Percentiles rank a stretch among this genome's conserved stretches.
phyloP scores from a whole-genome alignment of 2,329 filamentous ascomycete species.

The Epichloe typhina region DNA sequence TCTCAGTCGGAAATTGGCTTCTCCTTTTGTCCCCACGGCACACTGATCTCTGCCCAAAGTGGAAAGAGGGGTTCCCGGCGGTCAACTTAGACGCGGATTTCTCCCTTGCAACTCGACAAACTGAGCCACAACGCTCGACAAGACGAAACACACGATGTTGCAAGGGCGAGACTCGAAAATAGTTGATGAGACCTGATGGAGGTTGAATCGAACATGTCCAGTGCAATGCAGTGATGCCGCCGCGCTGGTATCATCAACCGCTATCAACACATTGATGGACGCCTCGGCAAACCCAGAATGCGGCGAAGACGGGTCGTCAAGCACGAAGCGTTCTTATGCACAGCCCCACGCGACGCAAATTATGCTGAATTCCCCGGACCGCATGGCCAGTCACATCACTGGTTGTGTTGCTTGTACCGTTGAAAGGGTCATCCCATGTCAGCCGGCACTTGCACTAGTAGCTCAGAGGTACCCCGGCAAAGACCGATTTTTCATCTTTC shows the following conservation, averaged over 20 bases:
- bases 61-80: constrained; percentile 1
- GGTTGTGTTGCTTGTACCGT: no score
- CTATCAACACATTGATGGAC: neutral
- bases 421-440: neutral
- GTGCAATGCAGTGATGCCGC: neutral
- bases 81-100: neutral
- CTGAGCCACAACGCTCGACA: neutral
- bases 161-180: neutral
- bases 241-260: neutral
- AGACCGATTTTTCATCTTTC: neutral
- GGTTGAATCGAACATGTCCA: neutral
- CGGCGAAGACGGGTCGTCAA: neutral
- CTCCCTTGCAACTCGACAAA: neutral
- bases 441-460: constrained; percentile 3
- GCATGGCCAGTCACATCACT: neutral
- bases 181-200: neutral
- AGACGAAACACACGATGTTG: neutral
- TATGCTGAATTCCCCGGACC: neutral
- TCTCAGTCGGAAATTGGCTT: constrained; percentile 4
- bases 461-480: neutral
- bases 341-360: neutral
- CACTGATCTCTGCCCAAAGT: neutral
- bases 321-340: neutral
- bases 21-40: neutral
- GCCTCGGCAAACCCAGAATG: neutral